Base-by-base conservation (phyloP, 2,329 filamentous ascomycete species). In the Trichoderma breve region DNA sequence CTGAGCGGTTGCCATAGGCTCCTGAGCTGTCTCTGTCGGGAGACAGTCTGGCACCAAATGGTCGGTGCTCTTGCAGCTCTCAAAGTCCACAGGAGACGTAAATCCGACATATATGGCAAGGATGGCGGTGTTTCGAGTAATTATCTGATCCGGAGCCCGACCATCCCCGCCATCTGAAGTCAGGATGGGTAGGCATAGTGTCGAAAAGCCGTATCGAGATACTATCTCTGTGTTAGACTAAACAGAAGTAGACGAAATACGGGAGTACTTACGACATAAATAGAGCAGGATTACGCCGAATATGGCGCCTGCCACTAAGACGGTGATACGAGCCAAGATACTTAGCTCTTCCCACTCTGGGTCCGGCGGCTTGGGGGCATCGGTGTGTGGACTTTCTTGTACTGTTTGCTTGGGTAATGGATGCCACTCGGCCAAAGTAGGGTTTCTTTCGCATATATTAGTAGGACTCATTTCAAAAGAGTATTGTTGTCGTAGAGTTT, bases 391-490 rank as follows among this genome's bases (percentile, higher is more conserved):
- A 21, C 1, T 47, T 8, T 2, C 18, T 47, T 47, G 18, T 47
- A 1, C 1, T 8, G 18, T 0, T 47, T 0, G 39, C 18, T n/a
- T 47, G 18, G 18, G 0, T 47, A n/a, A 47, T 47, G 43, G 43
- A 21, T n/a, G 0, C 18, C 39, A 21, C 39, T 3, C 4, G 3
- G 39, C 18, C 11, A 47, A 47, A 47, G 18, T 47, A 47, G 5
- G 18, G 4, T 8, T 47, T n/a, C 7, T 47, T n/a, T 21, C 39
- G 11, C 8, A 5, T 0, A 18, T 47, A 47, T 0, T 1, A 1
- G 39, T 47, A 21, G 18, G 1, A 5, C 0, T 0, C 39, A 2
- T 47, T 0, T 3, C 1, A 0, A n/a, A 5, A 47, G 1, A 18
- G 18, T 47, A 47, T 21, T 47, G 39, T n/a, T 43, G 39, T n/a